Base-by-base conservation (phyloP, 352 stramenopile genomes). In the Pythium volutum region DNA sequence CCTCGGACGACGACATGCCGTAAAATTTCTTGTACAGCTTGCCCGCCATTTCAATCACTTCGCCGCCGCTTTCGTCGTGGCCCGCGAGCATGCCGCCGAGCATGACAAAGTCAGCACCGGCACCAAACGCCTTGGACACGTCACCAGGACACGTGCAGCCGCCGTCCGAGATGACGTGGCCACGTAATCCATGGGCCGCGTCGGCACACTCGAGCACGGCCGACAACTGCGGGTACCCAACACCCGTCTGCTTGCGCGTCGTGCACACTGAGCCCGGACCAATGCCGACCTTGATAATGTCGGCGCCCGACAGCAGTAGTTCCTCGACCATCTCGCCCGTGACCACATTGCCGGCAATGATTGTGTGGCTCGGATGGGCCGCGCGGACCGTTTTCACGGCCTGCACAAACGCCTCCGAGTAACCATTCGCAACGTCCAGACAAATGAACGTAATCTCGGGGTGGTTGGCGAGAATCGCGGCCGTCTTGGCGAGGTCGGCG, bases 201-300 rank as follows among this genome's bases (percentile, higher is more conserved):
- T 97, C 91, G 3, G 89, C 91, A 61, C 89, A 97, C 64, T 97
- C 90, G n/a, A 97, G 74, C 53, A 97, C 82, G 10, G 89, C 89
- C 38, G 79, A 94, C 12, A 97, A 76, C 65, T 97, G 91, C 14
- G 91, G 91, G 63, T 97, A 97, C 7, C 91, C 91, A 11, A 97
- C 91, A 12, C 91, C 91, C 18, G 91, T 97, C 74, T 97, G 89
- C 72, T 96, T 96, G 56, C 91, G 86, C 15, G 91, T 97, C 10
- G 91, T 97, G 82, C 91, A 97, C 25, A 97, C 89, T 4, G 80
- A 93, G 50, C 91, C 90, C 57, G 91, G 91, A 70, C 91, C 91
- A 58, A 97, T 97, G 60, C 91, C 91, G 38, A 97, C 85, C 71
- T 97, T 97, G 74, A 97, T 90, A 70, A 97, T 96, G 73, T 97